A percentile compares a stretch with the other conserved stretches of the same genome.
Conservation (phyloP, 768 basidiomycete species). For the Mycena pura region DNA sequence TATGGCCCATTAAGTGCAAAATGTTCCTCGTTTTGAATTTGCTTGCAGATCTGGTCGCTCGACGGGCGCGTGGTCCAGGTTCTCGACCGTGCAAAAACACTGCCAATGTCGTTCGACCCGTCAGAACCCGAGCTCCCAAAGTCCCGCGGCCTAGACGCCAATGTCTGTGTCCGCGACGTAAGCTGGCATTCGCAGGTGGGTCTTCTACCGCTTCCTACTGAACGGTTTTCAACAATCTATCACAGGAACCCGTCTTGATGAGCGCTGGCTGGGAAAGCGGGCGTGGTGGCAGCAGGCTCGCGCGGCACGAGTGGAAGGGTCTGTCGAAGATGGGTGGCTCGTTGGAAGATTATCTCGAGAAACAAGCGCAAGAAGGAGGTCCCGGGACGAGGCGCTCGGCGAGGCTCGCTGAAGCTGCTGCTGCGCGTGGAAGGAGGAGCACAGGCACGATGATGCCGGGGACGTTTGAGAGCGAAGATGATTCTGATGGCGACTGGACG, state of each 20-base stretch:
- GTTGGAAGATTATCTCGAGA: constrained; percentile 81
- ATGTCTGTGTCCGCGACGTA: constrained; percentile 86
- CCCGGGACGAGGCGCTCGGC: constrained; percentile 3
- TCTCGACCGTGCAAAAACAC: constrained; percentile 77
- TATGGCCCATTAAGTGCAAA: constrained; percentile 39
- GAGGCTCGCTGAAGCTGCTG: constrained; percentile 4
- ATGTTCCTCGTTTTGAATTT: constrained; percentile 7
- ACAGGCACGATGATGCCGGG: constrained; percentile 26
- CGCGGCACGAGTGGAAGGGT: constrained; percentile 97
- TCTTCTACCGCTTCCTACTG: constrained; percentile 1
- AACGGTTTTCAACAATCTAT: constrained; percentile 8
- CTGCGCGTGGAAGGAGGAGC: constrained; percentile 4
- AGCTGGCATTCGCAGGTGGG: constrained; percentile 89
- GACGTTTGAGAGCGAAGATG: constrained; percentile 24
- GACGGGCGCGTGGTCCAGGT: constrained; percentile 88
- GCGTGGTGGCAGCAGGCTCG: constrained; percentile 75
- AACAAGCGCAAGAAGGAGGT: constrained; percentile 25
- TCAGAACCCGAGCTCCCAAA: constrained; percentile 60
- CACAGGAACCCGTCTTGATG: constrained; percentile 86
- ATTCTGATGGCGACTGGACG: constrained; percentile 14
- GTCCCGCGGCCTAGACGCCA: constrained; percentile 34
- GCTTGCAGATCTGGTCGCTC: constrained; percentile 86
- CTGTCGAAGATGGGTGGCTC: constrained; percentile 70
- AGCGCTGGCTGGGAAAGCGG: constrained; percentile 86
- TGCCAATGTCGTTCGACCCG: constrained; percentile 76